Percentiles rank a stretch among this genome's conserved stretches.
phyloP scores from a whole-genome alignment of 352 stramenopile species.

The Phytophthora sp. region DNA sequence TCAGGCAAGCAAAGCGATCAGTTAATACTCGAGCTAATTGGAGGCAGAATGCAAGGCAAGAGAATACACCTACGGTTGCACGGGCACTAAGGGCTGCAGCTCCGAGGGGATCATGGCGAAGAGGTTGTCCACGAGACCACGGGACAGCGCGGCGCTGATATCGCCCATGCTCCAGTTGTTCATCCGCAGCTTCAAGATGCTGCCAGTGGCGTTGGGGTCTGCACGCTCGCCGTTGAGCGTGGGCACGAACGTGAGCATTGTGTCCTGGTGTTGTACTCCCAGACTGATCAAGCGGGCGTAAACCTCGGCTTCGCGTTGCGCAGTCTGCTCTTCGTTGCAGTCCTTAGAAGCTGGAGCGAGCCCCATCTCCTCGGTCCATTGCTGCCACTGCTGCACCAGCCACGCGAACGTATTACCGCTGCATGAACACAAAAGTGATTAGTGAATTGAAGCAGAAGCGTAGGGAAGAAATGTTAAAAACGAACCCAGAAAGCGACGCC shows the following conservation, averaged over 20 bases:
- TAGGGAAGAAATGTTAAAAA: constrained; percentile 1
- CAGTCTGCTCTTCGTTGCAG: constrained; percentile 19
- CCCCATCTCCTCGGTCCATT: constrained; percentile 61
- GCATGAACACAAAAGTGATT: neutral
- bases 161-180: constrained; percentile 78
- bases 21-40: neutral
- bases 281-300: constrained; percentile 66
- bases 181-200: constrained; percentile 57
- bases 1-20: neutral
- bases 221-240: constrained; percentile 75
- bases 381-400: constrained; percentile 63
- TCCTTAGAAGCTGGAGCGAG: constrained; percentile 18
- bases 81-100: constrained; percentile 37
- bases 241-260: constrained; percentile 60
- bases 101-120: constrained; percentile 66
- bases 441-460: neutral
- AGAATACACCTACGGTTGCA: constrained; percentile 61
- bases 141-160: constrained; percentile 68
- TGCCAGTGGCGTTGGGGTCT: constrained; percentile 42
- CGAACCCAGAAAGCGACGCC: constrained; percentile 74
- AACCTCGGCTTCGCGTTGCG: constrained; percentile 34
- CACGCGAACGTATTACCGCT: constrained; percentile 79
- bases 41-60: neutral
- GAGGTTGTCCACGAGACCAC: constrained; percentile 75
- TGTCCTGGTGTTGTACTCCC: constrained; percentile 55